These are phyloP conservation scores for Fraxinus baroniana DNA, from an alignment of 305 asterid species.

Conservation along the genomic window DNA sequence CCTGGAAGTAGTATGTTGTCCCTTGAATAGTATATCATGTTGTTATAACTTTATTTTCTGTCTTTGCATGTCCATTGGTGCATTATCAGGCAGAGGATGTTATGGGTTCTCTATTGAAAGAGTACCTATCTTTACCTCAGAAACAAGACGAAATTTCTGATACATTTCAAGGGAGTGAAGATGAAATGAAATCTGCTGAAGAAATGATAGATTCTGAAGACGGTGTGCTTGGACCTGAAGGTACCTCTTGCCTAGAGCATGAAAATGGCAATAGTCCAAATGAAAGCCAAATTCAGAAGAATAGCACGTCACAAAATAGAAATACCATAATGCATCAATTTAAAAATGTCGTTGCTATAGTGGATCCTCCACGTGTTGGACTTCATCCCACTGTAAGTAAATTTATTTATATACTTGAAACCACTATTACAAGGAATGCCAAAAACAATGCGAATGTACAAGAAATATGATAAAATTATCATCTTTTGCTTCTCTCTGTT, in stretches of 20 bases:
- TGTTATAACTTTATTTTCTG: conserved; percentile 13
- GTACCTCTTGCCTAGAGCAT: conserved; percentile 30
- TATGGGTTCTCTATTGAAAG: conserved; percentile 78
- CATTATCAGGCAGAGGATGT: conserved; percentile 82
- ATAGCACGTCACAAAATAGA: conserved; percentile 30
- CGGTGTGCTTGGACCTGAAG: conserved; percentile 29
- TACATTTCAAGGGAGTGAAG: conserved; percentile 31
- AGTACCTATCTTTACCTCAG: conserved; percentile 55
- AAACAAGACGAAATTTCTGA: conserved; percentile 43
- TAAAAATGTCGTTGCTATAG: conserved; percentile 85
- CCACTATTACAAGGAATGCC: neutral
- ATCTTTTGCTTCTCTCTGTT: neutral
- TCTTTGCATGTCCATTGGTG: conserved; percentile 23
- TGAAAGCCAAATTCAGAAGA: conserved; percentile 35
- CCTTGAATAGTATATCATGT: conserved; percentile 3
- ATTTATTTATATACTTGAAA: neutral
- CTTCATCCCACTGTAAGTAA: conserved; percentile 96
- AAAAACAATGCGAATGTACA: neutral
- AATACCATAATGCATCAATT: conserved; percentile 40
- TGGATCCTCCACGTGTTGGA: conserved; percentile 97
- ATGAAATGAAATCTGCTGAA: conserved; percentile 37
- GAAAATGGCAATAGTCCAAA: conserved; percentile 31
- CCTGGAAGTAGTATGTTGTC: neutral
- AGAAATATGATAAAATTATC: neutral
- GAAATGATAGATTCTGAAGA: conserved; percentile 31